Evolutionary conservation across 2,329 filamentous ascomycete genomes (phyloP).

Genomic region (Verticillium dahliae): DNA sequence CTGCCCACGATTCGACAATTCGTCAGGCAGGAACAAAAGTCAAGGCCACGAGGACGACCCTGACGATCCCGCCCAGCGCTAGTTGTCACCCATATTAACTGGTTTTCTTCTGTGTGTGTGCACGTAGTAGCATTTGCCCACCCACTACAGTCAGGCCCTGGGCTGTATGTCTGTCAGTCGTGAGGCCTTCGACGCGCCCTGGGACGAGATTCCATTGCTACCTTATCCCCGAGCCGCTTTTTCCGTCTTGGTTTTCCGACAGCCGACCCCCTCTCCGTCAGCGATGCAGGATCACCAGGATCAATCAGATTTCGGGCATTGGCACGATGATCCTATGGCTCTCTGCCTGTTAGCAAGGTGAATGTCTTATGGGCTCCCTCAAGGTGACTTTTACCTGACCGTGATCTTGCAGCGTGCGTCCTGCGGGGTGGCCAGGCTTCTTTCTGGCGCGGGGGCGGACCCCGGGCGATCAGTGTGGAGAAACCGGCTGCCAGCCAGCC

Average conservation of each 20-base stretch:
- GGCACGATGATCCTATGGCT: not conserved
- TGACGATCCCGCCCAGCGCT: not conserved
- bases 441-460: not conserved
- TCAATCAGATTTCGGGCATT: not conserved
- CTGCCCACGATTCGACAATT: not conserved
- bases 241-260: not conserved
- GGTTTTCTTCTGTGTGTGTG: not conserved
- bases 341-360: not conserved
- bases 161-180: not conserved
- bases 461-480: constrained; percentile 1
- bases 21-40: not conserved
- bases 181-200: not conserved
- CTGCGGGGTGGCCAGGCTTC: not conserved
- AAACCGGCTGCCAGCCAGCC: not conserved
- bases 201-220: not conserved
- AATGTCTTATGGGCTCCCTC: too few relatives aligned
- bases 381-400: too few relatives aligned
- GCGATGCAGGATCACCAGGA: not conserved
- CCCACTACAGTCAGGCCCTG: not conserved
- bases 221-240: not conserved
- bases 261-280: not conserved
- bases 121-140: not conserved
- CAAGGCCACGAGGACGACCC: not conserved
- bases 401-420: not conserved
- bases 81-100: not conserved